Percentiles rank a stretch among this genome's conserved stretches.
Evolutionary conservation across 2,329 filamentous ascomycete genomes (phyloP).

Genomic region (Fusarium hainanense): DNA sequence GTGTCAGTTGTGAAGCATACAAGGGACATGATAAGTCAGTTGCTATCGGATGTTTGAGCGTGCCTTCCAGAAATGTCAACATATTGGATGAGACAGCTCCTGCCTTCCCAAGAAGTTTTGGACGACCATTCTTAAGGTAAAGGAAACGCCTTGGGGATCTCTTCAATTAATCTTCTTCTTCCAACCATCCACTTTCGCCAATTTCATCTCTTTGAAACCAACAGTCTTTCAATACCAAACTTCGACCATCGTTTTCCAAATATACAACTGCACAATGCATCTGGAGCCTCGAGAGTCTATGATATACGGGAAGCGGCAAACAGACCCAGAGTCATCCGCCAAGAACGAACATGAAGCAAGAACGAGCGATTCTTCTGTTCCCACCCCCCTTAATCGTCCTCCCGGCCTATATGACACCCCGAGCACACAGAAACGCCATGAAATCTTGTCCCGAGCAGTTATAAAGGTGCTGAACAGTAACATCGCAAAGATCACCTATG

Average conservation of each 20-base stretch:
- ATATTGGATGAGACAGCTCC: background rate
- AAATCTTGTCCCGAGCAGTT: background rate
- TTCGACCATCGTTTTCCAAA: background rate
- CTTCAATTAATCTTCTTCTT: background rate
- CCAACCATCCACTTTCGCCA: background rate
- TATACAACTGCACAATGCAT: background rate
- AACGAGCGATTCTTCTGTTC: too few species aligned
- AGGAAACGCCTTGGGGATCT: background rate
- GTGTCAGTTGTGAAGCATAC: constrained; percentile 43
- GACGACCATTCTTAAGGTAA: background rate
- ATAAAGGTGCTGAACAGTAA: background rate
- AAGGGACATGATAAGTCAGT: constrained; percentile 28
- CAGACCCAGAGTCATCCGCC: background rate
- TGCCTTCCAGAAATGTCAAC: background rate
- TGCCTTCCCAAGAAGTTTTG: background rate
- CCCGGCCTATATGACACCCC: too few species aligned
- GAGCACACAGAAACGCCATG: background rate
- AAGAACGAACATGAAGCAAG: background rate
- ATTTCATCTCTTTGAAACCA: background rate
- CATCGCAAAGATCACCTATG: background rate
- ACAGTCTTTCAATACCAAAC: background rate
- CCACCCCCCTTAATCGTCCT: too few species aligned
- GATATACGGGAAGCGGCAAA: too few species aligned
- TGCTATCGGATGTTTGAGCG: constrained; percentile 23
- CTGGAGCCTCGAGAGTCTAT: too few species aligned